Conservation (phyloP, 1,139 yeast genomes). For the Suhomyces panamericanus region DNA sequence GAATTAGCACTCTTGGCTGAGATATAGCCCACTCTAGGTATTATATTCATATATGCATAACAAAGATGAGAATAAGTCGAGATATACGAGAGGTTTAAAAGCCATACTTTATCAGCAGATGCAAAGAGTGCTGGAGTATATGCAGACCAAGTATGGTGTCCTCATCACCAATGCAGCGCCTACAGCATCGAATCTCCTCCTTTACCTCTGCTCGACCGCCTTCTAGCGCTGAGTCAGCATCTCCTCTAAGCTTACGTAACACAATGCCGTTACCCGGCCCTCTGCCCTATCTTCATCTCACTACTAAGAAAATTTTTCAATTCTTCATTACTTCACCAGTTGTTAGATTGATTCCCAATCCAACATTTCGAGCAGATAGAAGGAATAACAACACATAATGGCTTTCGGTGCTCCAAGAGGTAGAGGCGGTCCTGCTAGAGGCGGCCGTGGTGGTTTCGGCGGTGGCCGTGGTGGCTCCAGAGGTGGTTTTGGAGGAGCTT, state of each 20-base stretch:
- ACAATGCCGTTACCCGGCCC: constrained; percentile 23
- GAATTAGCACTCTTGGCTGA: background rate
- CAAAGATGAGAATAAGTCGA: too few relatives aligned
- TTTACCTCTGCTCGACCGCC: background rate
- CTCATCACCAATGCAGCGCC: too few relatives aligned
- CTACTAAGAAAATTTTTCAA: constrained; percentile 15
- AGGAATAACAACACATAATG: constrained; percentile 21
- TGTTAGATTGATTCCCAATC: constrained; percentile 9
- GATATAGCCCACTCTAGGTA: background rate
- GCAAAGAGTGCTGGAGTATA: too few relatives aligned
- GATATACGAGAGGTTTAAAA: too few relatives aligned
- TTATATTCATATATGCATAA: background rate
- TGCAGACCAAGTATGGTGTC: too few relatives aligned
- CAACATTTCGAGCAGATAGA: constrained; percentile 9
- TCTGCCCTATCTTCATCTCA: constrained; percentile 13
- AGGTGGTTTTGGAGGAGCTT: constrained; percentile 31
- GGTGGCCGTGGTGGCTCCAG: constrained; percentile 44
- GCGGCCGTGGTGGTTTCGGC: constrained; percentile 27
- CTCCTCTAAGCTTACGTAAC: constrained; percentile 20
- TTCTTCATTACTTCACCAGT: constrained; percentile 10
- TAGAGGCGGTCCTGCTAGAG: constrained; percentile 23
- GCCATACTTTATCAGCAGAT: background rate
- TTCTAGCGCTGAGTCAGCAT: background rate
- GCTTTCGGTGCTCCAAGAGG: constrained; percentile 39
- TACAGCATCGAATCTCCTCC: background rate